phyloP scores from a whole-genome alignment of 1,139 yeast species.

The Kluyveromyces sp. region DNA sequence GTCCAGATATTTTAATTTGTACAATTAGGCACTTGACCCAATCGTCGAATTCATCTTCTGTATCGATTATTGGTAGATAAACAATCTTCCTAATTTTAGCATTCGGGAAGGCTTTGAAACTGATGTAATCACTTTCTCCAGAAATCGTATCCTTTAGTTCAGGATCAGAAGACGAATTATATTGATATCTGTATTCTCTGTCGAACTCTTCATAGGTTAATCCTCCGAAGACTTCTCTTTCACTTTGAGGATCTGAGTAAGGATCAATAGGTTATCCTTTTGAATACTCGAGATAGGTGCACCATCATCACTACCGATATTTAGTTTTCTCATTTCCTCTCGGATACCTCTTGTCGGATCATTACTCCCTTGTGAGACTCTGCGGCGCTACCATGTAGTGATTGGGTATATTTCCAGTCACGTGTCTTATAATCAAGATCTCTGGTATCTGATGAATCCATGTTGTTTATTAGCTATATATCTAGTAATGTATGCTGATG shows the following conservation, averaged over 20 bases:
- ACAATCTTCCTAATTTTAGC: not conserved
- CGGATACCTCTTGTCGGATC: not conserved
- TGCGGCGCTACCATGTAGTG: not conserved
- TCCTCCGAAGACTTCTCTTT: not conserved
- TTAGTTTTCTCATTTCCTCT: not conserved
- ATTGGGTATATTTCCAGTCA: too few species aligned
- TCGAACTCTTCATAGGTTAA: not conserved
- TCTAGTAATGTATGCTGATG: too few species aligned
- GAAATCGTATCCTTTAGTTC: not conserved
- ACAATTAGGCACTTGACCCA: not conserved
- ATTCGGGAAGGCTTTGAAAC: not conserved
- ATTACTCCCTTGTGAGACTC: not conserved
- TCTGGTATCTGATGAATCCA: too few species aligned
- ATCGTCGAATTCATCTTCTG: not conserved
- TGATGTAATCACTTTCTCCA: not conserved
- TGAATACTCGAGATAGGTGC: not conserved
- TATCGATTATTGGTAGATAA: not conserved
- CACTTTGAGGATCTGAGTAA: not conserved
- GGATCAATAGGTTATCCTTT: not conserved
- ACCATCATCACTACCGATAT: not conserved
- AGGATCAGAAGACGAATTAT: not conserved
- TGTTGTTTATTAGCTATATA: too few species aligned
- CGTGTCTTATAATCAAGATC: too few species aligned
- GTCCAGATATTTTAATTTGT: not conserved
- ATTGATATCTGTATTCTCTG: not conserved